Conservation (phyloP, 805 yeast genomes). For the Candida manassasensis region DNA sequence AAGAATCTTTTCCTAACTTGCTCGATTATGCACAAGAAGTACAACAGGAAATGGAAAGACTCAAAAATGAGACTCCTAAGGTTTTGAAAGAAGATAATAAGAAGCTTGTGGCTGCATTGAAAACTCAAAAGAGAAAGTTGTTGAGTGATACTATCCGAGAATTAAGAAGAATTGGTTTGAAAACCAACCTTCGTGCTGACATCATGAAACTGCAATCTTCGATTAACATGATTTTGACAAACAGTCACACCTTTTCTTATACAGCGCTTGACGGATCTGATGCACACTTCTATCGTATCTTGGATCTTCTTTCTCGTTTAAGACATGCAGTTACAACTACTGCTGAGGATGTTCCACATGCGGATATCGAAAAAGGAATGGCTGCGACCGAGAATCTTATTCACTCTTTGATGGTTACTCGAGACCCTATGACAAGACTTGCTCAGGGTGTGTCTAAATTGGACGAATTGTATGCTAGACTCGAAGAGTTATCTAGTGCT, state of each 20-base stretch:
- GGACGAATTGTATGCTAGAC: slow-evolving; percentile 7
- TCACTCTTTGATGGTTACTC: slow-evolving; percentile 48
- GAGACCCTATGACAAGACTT: slow-evolving; percentile 43
- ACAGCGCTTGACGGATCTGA: slow-evolving; percentile 39
- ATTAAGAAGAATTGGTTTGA: slow-evolving; percentile 71
- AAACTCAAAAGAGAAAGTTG: slow-evolving; percentile 74
- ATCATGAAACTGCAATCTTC: slow-evolving; percentile 59
- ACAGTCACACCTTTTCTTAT: slow-evolving; percentile 41
- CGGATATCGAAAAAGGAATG: slow-evolving; percentile 70
- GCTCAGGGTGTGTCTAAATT: slow-evolving; percentile 15
- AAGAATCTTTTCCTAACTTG: slow-evolving; percentile 43
- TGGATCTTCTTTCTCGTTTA: slow-evolving; percentile 78
- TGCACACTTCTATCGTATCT: slow-evolving; percentile 55
- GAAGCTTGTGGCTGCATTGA: slow-evolving; percentile 59
- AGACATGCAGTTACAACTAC: slow-evolving; percentile 58
- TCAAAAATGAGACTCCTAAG: slow-evolving; percentile 75
- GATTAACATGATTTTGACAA: slow-evolving; percentile 58
- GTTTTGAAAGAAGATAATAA: slow-evolving; percentile 68
- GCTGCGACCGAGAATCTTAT: slow-evolving; percentile 72
- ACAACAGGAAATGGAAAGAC: slow-evolving; percentile 51
- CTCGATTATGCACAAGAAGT: slow-evolving; percentile 52
- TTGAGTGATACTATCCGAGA: slow-evolving; percentile 75
- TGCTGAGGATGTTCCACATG: slow-evolving; percentile 69
- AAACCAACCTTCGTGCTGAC: slow-evolving; percentile 59
- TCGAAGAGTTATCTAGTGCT: slow-evolving; percentile 11